phyloP scores from a whole-genome alignment of 768 basidiomycete genomes.

The Leccinum rimulosum region DNA sequence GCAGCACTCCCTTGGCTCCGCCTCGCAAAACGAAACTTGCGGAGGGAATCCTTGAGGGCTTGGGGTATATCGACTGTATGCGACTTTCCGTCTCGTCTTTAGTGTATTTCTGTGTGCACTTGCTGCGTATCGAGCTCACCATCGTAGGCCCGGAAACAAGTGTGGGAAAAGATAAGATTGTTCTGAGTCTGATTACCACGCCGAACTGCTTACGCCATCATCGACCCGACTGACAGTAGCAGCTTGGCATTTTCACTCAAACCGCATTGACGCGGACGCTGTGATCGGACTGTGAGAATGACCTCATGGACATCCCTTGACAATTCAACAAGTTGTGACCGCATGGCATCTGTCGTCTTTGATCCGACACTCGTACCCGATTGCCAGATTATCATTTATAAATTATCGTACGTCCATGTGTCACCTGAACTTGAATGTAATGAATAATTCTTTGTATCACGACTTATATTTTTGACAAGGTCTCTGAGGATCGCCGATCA shows the following conservation, averaged over 20 bases:
- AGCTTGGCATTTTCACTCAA: background rate
- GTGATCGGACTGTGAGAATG: background rate
- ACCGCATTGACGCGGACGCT: background rate
- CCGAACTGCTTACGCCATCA: background rate
- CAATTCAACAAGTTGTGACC: background rate
- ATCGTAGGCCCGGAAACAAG: slow-evolving; percentile 7
- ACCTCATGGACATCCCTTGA: too few species aligned
- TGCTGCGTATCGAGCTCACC: slow-evolving; percentile 17
- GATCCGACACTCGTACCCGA: too few species aligned
- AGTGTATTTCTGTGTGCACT: background rate
- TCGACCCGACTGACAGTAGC: background rate
- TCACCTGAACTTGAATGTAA: too few species aligned
- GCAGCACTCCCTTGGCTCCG: slow-evolving; percentile 69
- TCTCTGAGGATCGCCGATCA: too few species aligned
- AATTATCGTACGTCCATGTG: too few species aligned
- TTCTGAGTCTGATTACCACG: background rate
- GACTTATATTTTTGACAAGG: too few species aligned
- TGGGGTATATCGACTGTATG: slow-evolving; percentile 83
- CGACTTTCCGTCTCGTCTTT: slow-evolving; percentile 13
- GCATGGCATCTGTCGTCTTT: background rate
- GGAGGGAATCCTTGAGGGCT: slow-evolving; percentile 70
- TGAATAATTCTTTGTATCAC: too few species aligned
- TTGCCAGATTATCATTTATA: too few species aligned
- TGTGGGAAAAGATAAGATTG: background rate
- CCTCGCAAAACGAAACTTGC: slow-evolving; percentile 78